A percentile compares a stretch with the other conserved stretches of the same genome.
phyloP scores from a whole-genome alignment of 1,284 basidiomycete species.

The Trichosporon asahii region DNA sequence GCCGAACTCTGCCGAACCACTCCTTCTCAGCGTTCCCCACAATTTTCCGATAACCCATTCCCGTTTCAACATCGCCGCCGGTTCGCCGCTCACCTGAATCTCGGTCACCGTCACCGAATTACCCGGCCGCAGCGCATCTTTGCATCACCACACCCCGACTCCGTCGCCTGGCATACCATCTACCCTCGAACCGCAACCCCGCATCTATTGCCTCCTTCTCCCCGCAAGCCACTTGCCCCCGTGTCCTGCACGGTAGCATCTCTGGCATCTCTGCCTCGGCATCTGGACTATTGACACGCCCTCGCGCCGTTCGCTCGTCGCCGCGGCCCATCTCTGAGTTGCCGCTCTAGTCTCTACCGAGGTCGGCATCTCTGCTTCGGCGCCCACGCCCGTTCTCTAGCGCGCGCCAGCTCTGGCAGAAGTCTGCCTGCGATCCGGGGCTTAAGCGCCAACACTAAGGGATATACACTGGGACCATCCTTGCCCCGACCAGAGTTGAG shows the following conservation, averaged over 20 bases:
- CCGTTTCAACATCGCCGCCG: neutral
- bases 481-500: neutral
- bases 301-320: neutral
- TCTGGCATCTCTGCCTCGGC: neutral
- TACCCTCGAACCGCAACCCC: neutral
- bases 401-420: too few species aligned
- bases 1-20: conserved; percentile 1
- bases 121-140: neutral
- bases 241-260: neutral
- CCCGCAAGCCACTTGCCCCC: neutral
- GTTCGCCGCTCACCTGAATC: neutral
- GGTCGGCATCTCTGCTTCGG: neutral
- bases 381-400: too few species aligned
- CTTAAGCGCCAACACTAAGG: neutral
- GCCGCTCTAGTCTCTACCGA: neutral
- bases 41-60: neutral
- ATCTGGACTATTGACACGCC: neutral
- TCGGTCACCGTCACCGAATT: neutral
- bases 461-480: neutral
- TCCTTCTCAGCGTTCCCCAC: neutral
- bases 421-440: neutral
- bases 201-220: neutral
- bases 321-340: neutral
- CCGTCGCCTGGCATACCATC: neutral
- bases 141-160: neutral